These are phyloP conservation scores for Podaxis sp. DNA, from an alignment of 768 basidiomycete genomes.

Conservation along the genomic window DNA sequence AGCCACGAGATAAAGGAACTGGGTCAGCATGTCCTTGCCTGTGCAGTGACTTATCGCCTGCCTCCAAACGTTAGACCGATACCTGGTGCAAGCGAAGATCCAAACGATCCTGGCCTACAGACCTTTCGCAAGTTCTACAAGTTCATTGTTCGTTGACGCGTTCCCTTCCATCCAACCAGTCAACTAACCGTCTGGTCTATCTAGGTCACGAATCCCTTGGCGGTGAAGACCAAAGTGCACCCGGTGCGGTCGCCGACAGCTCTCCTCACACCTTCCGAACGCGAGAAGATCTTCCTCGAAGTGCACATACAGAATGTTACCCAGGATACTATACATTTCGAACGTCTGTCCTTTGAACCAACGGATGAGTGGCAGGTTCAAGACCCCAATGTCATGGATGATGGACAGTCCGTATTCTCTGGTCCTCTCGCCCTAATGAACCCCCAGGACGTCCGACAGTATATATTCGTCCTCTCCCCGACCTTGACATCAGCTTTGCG, in stretches of 20 bases:
- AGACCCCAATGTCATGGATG: conserved; percentile 48
- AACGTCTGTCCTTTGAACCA: conserved; percentile 78
- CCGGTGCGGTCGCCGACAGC: conserved; percentile 72
- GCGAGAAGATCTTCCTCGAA: conserved; percentile 88
- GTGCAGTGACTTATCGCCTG: conserved; percentile 80
- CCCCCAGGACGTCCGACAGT: conserved; percentile 84
- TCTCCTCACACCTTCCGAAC: conserved; percentile 56
- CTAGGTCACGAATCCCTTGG: conserved; percentile 91
- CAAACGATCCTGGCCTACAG: conserved; percentile 55
- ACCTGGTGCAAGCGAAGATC: conserved; percentile 48
- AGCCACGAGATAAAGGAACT: conserved; percentile 93
- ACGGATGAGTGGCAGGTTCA: conserved; percentile 63
- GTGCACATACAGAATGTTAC: conserved; percentile 91
- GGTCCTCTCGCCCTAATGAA: conserved; percentile 72
- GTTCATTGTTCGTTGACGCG: conserved; percentile 64
- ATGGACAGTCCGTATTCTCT: conserved; percentile 44
- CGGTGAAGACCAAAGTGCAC: conserved; percentile 95
- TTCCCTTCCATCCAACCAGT: not conserved
- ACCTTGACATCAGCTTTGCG: conserved; percentile 43
- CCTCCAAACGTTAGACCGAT: conserved; percentile 55
- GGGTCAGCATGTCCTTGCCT: conserved; percentile 86
- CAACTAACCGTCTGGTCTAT: not conserved
- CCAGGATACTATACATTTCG: conserved; percentile 72
- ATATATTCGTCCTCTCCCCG: conserved; percentile 79
- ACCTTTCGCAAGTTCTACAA: conserved; percentile 91